Conservation (phyloP, 495 filamentous ascomycete genomes). For the Penicillium mononematosum region DNA sequence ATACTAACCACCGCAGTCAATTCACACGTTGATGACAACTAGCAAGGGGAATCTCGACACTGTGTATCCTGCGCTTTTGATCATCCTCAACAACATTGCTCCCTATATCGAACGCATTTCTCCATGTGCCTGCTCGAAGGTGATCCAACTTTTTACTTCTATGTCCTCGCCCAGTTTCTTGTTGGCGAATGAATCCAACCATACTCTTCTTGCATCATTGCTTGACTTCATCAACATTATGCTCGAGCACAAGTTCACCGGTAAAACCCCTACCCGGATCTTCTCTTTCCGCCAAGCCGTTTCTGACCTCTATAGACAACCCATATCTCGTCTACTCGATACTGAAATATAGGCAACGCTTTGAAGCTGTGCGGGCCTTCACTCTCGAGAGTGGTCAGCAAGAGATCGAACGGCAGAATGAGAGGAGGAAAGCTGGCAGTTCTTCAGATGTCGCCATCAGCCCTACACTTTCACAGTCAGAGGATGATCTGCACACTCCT, state of each 20-base stretch:
- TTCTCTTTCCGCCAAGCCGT: background rate
- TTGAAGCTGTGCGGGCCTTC: constrained; percentile 86
- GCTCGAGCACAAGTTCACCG: constrained; percentile 84
- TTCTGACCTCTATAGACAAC: constrained; percentile 58
- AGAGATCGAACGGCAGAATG: constrained; percentile 81
- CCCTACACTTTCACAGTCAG: constrained; percentile 53
- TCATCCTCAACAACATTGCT: constrained; percentile 89
- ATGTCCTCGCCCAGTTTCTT: constrained; percentile 96
- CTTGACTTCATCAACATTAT: constrained; percentile 91
- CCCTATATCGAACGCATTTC: constrained; percentile 77
- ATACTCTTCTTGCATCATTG: constrained; percentile 74
- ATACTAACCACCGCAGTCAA: constrained; percentile 63
- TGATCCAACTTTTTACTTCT: constrained; percentile 85
- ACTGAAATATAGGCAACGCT: constrained; percentile 74
- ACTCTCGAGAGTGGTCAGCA: constrained; percentile 94
- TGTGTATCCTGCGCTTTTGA: constrained; percentile 88
- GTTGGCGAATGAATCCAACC: constrained; percentile 93
- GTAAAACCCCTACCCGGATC: constrained; percentile 47
- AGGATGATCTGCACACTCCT: constrained; percentile 70
- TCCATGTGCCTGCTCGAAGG: constrained; percentile 70
- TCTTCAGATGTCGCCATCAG: constrained; percentile 33
- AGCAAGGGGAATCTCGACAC: constrained; percentile 90
- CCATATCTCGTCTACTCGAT: constrained; percentile 79
- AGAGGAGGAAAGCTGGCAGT: constrained; percentile 67
- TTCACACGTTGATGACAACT: constrained; percentile 86